Evolutionary conservation across 1,139 yeast genomes (phyloP), one percentile per base, ranked within the genome.

Genomic region (Trichomonascaceae sp.): DNA sequence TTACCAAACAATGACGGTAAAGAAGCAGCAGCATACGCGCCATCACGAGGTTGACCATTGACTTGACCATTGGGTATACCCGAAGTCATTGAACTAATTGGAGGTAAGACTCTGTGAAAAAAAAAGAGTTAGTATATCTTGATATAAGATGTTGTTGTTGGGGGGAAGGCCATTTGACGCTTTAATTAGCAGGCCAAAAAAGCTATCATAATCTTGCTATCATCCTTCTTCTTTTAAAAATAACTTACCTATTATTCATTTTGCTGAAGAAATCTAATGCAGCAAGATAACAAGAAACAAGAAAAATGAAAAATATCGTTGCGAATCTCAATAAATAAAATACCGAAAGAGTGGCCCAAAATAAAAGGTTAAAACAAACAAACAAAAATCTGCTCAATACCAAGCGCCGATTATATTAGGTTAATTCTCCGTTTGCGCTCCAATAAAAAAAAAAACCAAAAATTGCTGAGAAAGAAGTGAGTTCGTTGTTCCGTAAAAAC

Each of bases 1-100:
- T 30, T 19, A 12, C 48, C 45, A 36, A 50, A 50, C n/a, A 50
- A 27, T 30, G 52, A 50, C 12, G 52, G 52, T 47, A 50, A 18
- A 2, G 45, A 22, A 15, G 50, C 27, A 39, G 45, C 8, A 48
- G 20, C 38, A 22, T 32, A 15, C 4, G 2, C 32, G 15, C n/a
- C 19, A 39, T 43, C 15, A 24, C 45, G 18, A 43, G 45, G 8
- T 13, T 20, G 45, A 17, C 22, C 15, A 8, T 44, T 44, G 32
- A 27, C 20, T 8, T 13, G 19, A 27, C 50, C 41, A 18, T 20
- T 45, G 19, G 50, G 44, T 20, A 38, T 32, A 38, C 45, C 24
- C 4, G 49, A 46, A 46, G 49, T 46, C 49, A 46, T 46, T 39
- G 38, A 30, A 20, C 38, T 36, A 32, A 46, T 46, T 7, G 49